Evolutionary conservation across 169 alveolate genomes (phyloP), one percentile per base, ranked within the genome.

Genomic region (Neospora caninum): DNA sequence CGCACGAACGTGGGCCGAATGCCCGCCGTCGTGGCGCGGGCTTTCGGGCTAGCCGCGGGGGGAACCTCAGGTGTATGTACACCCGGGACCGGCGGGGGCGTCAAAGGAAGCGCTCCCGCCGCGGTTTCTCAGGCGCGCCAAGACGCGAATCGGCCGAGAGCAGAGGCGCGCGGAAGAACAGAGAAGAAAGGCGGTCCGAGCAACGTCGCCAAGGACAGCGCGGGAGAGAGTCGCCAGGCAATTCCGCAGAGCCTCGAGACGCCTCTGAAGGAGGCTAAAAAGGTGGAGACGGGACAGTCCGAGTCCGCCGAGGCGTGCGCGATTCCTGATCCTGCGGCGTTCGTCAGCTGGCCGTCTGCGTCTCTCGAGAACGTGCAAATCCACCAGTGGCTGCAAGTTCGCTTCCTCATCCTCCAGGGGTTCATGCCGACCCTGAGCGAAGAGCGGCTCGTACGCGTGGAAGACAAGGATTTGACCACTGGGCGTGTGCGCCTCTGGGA

Each of bases 401-500:
- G 80, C 69, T 69, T 89, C 41, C 88, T 89, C 36, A 67, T 18
- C 87, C 88, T 89, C 49, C 64, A 69, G 88, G 38, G 64, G 34
- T 42, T 80, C 49, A 29, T 69, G 93, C 93, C 93, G 31, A 43
- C 29, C 38, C 73, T 89, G 53, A 36, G 53, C 42, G 45, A 7
- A 39, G 64, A 41, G 88, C 64, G 64, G 45, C 58, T 70, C 73
- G 49, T 89, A 45, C 88, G 86, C 88, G 88, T 89, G 41, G 87
- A 58, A 45, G 87, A 67, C 43, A 78, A 16, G 73, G 93, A 89
- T 31, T n/a, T 69, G 36, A 43, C 42, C 42, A 27, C 87, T 34
- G 36, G 88, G 42, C 86, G 93, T 0, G 18, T 89, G 80, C 86
- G 45, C n/a, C 93, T 89, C 80, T 86, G 92, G 80, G 92, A 49